These are phyloP conservation scores for Mycena sp. DNA, from an alignment of 1,284 basidiomycete genomes.

Conservation along the genomic window DNA sequence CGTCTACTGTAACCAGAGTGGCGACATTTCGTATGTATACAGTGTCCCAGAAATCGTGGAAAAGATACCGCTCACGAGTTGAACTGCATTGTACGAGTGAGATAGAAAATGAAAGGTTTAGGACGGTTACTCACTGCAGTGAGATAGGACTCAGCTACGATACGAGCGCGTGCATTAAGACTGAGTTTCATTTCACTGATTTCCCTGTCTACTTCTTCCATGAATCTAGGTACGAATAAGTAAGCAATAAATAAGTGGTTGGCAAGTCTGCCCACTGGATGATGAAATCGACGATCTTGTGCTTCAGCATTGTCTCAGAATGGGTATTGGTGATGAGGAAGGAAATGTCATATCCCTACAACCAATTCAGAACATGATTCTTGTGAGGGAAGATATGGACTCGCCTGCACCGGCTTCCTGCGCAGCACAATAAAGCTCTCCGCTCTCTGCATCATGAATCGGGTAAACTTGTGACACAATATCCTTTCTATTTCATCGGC, in stretches of 20 bases:
- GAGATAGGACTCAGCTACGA: slow-evolving; percentile 93
- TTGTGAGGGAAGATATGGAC: slow-evolving; percentile 34
- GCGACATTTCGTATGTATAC: no score
- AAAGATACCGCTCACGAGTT: slow-evolving; percentile 27
- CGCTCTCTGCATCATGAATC: slow-evolving; percentile 99
- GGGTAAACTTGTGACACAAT: slow-evolving; percentile 97
- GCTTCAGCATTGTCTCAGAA: slow-evolving; percentile 97
- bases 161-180: slow-evolving; percentile 95
- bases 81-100: slow-evolving; percentile 25
- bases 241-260: not conserved
- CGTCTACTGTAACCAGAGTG: slow-evolving; percentile 12
- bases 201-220: slow-evolving; percentile 97
- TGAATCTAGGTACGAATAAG: slow-evolving; percentile 69
- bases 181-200: slow-evolving; percentile 93
- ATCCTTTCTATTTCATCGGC: slow-evolving; percentile 99
- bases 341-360: slow-evolving; percentile 95
- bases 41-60: slow-evolving; percentile 13
- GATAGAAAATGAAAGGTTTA: not conserved
- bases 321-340: slow-evolving; percentile 99
- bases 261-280: slow-evolving; percentile 83
- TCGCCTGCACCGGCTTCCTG: slow-evolving; percentile 89
- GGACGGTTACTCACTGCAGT: slow-evolving; percentile 78
- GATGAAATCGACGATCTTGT: slow-evolving; percentile 99
- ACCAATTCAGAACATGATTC: slow-evolving; percentile 14
- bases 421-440: slow-evolving; percentile 97